A percentile compares a stretch with the other conserved stretches of the same genome.
Evolutionary conservation across 768 basidiomycete genomes (phyloP).

Genomic region (Naganishia antarctica): DNA sequence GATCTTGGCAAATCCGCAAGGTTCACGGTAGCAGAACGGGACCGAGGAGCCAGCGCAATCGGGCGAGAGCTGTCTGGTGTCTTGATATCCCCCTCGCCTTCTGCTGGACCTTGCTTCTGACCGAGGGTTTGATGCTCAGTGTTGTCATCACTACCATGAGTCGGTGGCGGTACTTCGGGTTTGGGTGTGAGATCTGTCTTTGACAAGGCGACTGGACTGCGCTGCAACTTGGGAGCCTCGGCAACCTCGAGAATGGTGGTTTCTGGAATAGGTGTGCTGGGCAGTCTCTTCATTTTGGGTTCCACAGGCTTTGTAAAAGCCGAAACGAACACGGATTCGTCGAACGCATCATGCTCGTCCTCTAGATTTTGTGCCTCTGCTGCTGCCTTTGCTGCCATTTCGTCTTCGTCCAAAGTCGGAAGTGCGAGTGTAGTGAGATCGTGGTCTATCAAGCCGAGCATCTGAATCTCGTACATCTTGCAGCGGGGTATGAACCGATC

Average conservation of each 20-base stretch:
- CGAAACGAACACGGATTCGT: constrained; percentile 6
- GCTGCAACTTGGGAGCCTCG: constrained; percentile 29
- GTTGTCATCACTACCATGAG: background rate
- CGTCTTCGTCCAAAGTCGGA: constrained; percentile 52
- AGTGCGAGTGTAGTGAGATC: constrained; percentile 86
- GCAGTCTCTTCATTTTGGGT: constrained; percentile 1
- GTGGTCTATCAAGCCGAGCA: constrained; percentile 85
- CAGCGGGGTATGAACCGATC: constrained; percentile 83
- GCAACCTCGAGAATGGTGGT: background rate
- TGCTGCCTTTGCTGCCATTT: constrained; percentile 6
- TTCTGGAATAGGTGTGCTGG: background rate
- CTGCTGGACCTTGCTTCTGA: background rate
- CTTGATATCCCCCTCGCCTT: background rate
- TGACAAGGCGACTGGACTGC: background rate
- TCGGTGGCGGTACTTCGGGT: background rate
- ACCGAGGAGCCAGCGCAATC: background rate
- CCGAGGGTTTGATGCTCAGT: background rate
- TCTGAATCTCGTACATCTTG: constrained; percentile 96
- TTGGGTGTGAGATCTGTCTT: background rate
- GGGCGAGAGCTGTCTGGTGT: background rate
- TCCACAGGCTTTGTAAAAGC: background rate
- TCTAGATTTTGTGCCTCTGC: constrained; percentile 11
- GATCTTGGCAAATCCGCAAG: constrained; percentile 18
- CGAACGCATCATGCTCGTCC: constrained; percentile 14
- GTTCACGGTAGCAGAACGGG: constrained; percentile 21